phyloP scores from a whole-genome alignment of 345 rosid genomes.

The Chamaenerion angustifolium region DNA sequence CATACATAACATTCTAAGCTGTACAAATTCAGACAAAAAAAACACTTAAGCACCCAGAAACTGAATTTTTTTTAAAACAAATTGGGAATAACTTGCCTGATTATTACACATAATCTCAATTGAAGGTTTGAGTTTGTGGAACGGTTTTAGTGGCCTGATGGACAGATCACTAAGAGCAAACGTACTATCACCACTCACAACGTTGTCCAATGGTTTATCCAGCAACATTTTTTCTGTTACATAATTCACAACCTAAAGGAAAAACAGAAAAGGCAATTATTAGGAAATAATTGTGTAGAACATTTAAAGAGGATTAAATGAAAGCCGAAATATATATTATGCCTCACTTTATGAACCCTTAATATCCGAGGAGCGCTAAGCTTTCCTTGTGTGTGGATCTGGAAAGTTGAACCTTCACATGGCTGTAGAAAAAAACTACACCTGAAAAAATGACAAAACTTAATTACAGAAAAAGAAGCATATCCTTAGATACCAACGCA shows the following conservation, averaged over 20 bases:
- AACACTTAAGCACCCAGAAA: background rate
- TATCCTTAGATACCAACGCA: background rate
- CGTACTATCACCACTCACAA: conserved; percentile 36
- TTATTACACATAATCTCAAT: conserved; percentile 93
- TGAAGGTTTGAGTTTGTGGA: conserved; percentile 71
- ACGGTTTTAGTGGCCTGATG: conserved; percentile 45
- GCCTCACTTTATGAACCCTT: conserved; percentile 86
- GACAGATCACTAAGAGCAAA: conserved; percentile 54
- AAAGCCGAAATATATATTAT: background rate
- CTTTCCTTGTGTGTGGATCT: conserved; percentile 90
- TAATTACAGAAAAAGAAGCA: background rate
- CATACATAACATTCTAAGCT: background rate
- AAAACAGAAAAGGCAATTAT: conserved; percentile 7
- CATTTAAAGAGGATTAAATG: background rate
- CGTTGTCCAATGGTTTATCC: conserved; percentile 60
- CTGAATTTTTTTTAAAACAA: too few relatives aligned
- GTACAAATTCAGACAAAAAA: background rate
- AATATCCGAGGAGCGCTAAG: conserved; percentile 96
- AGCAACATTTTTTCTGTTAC: conserved; percentile 83
- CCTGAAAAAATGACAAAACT: conserved; percentile 24
- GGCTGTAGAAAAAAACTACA: conserved; percentile 96
- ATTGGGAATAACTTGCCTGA: conserved; percentile 42
- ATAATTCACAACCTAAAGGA: conserved; percentile 77
- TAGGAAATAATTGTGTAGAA: too few relatives aligned
- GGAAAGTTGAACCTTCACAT: conserved; percentile 72